These are phyloP conservation scores for Lactarius deliciosus DNA, from an alignment of 768 basidiomycete species.

Conservation along the genomic window DNA sequence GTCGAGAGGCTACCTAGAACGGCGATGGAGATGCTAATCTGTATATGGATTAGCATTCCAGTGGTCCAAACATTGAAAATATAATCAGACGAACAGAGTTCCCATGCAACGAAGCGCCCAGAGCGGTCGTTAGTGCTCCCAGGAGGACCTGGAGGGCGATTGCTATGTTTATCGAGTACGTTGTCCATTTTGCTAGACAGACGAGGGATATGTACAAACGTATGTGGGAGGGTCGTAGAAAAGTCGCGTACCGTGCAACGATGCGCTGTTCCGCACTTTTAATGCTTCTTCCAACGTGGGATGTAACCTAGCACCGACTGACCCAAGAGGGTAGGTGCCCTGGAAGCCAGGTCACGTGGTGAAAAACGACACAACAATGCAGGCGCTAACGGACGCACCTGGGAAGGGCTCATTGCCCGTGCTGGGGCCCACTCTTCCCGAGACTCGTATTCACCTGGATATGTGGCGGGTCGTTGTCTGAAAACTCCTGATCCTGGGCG, in stretches of 20 bases:
- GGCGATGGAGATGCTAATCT: constrained; percentile 39
- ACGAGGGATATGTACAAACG: not conserved
- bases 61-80: not conserved
- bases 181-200: not conserved
- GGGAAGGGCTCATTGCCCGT: not conserved
- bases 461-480: not conserved
- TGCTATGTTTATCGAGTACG: constrained; percentile 30
- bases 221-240: not conserved
- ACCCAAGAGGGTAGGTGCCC: not conserved
- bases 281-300: not conserved
- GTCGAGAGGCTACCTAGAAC: constrained; percentile 58
- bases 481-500: not conserved
- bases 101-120: constrained; percentile 26
- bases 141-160: constrained; percentile 32
- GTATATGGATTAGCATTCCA: constrained; percentile 22
- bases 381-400: not conserved
- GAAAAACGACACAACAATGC: not conserved
- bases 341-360: not conserved
- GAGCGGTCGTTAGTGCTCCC: constrained; percentile 31
- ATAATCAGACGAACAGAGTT: constrained; percentile 5
- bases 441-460: not conserved
- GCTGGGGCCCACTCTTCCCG: not conserved
- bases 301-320: not conserved
- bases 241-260: not conserved
- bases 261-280: not conserved